These are phyloP conservation scores for Xylaria sp. DNA, from an alignment of 2,329 filamentous ascomycete species.

Conservation along the genomic window DNA sequence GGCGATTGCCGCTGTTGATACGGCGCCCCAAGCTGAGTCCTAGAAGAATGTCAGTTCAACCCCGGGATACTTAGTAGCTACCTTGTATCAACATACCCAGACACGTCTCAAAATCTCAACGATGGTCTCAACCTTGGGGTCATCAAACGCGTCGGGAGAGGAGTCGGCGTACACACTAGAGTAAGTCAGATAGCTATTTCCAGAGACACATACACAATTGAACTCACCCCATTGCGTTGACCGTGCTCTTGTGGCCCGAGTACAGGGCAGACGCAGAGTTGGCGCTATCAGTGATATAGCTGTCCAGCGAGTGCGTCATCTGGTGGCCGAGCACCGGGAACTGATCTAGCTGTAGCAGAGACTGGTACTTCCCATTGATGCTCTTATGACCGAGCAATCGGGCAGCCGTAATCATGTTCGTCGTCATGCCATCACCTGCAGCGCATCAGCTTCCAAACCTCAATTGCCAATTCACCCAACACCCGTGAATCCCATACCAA, in stretches of 20 bases:
- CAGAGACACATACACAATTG: neutral
- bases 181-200: constrained; percentile 3
- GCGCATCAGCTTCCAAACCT: constrained; percentile 6
- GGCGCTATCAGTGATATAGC: constrained; percentile 87
- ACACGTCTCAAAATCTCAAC: constrained; percentile 80
- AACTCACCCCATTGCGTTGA: constrained; percentile 77
- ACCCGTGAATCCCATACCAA: constrained; percentile 62
- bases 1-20: constrained; percentile 83
- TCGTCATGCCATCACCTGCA: constrained; percentile 70
- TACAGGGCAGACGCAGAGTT: constrained; percentile 87
- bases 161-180: constrained; percentile 78
- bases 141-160: constrained; percentile 77
- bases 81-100: constrained; percentile 57
- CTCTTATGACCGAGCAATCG: constrained; percentile 84
- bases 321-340: constrained; percentile 89
- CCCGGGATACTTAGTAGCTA: neutral
- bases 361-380: constrained; percentile 86
- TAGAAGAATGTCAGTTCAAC: constrained; percentile 19
- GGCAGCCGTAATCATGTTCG: constrained; percentile 83
- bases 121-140: constrained; percentile 88
- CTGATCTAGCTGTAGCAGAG: constrained; percentile 79
- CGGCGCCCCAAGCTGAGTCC: constrained; percentile 70
- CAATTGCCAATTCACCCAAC: no score
- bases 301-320: constrained; percentile 88
- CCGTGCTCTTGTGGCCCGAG: constrained; percentile 83